These are phyloP conservation scores for Anthracocystis setariae DNA, from an alignment of 1,284 basidiomycete genomes.

Conservation along the genomic window DNA sequence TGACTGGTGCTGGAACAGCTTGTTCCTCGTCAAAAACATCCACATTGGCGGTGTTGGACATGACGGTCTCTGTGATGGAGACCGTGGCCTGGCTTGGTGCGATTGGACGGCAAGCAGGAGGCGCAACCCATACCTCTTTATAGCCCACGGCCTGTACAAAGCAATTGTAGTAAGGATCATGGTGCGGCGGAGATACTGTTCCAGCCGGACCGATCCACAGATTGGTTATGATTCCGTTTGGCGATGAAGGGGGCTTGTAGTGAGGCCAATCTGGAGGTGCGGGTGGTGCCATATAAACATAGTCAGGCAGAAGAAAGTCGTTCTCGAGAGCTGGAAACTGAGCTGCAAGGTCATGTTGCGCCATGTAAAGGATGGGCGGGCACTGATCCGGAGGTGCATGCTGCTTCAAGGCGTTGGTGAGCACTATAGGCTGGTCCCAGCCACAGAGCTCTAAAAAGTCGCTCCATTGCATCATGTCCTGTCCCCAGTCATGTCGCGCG, in stretches of 20 bases:
- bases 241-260: slow-evolving; percentile 77
- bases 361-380: slow-evolving; percentile 78
- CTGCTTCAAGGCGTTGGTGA: too few species aligned
- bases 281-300: slow-evolving; percentile 78
- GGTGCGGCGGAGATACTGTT: slow-evolving; percentile 87
- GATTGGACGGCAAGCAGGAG: slow-evolving; percentile 69
- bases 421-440: slow-evolving; percentile 58
- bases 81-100: not conserved
- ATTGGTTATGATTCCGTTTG: slow-evolving; percentile 77
- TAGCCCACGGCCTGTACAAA: slow-evolving; percentile 87
- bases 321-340: slow-evolving; percentile 82
- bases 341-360: slow-evolving; percentile 84
- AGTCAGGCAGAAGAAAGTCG: slow-evolving; percentile 86
- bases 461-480: slow-evolving; percentile 81
- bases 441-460: slow-evolving; percentile 76
- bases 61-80: slow-evolving; percentile 28
- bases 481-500: slow-evolving; percentile 81
- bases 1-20: slow-evolving; percentile 5
- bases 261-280: slow-evolving; percentile 58
- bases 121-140: slow-evolving; percentile 93
- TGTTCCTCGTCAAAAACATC: slow-evolving; percentile 35
- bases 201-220: slow-evolving; percentile 86
- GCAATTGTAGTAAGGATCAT: slow-evolving; percentile 92
- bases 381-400: not conserved
- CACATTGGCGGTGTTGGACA: slow-evolving; percentile 50